These are phyloP conservation scores for Ophiostoma triangulosporum DNA, from an alignment of 2,329 filamentous ascomycete genomes.

Conservation along the genomic window DNA sequence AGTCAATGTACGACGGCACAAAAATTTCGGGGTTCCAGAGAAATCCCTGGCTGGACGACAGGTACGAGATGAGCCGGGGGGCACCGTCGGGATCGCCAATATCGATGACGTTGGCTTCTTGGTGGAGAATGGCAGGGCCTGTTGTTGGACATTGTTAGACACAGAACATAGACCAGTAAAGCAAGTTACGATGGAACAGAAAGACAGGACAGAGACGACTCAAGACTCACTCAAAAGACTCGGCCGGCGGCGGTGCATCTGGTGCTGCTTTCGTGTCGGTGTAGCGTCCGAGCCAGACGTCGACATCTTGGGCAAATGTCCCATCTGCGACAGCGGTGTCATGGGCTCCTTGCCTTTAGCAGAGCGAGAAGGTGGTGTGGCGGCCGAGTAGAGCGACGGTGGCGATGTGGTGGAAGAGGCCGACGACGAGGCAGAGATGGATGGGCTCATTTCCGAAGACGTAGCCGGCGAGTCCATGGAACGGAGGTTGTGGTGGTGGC, in stretches of 20 bases:
- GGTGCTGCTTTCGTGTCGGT: slow-evolving; percentile 25
- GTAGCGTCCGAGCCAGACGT: slow-evolving; percentile 25
- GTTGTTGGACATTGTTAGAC: slow-evolving; percentile 16
- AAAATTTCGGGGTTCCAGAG: slow-evolving; percentile 81
- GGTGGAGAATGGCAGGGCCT: slow-evolving; percentile 60
- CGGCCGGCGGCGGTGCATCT: slow-evolving; percentile 41
- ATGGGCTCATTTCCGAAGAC: slow-evolving; percentile 8
- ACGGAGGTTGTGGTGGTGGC: slow-evolving; percentile 9
- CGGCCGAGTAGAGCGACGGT: slow-evolving; percentile 34
- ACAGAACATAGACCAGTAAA: background rate
- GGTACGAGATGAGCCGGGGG: slow-evolving; percentile 63
- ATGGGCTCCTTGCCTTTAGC: slow-evolving; percentile 32
- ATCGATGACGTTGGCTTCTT: slow-evolving; percentile 70
- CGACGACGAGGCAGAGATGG: slow-evolving; percentile 27
- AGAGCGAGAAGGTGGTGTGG: slow-evolving; percentile 38
- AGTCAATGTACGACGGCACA: slow-evolving; percentile 63
- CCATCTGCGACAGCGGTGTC: slow-evolving; percentile 11
- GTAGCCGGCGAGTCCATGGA: slow-evolving; percentile 8
- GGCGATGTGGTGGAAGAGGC: slow-evolving; percentile 19
- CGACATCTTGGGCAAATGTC: no score
- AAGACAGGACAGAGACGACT: background rate
- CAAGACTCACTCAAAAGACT: slow-evolving; percentile 45
- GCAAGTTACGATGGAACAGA: background rate
- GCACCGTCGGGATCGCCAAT: slow-evolving; percentile 62
- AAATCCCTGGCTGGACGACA: slow-evolving; percentile 67